Base-by-base conservation (phyloP, 345 rosid genomes). In the Arabis hirsuta region DNA sequence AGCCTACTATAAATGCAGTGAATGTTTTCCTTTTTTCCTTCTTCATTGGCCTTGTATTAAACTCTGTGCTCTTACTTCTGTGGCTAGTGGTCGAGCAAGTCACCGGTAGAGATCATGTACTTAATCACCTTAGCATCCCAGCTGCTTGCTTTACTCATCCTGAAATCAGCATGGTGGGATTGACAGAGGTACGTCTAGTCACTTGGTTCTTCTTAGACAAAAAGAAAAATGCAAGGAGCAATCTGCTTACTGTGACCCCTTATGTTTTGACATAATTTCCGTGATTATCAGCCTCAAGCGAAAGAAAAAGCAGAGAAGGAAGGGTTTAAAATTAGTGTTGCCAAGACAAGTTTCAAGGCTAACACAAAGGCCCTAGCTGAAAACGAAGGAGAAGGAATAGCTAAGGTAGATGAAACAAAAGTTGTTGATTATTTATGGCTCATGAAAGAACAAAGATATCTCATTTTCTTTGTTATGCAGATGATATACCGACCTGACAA, bases 111-210 rank as follows among this genome's bases (percentile, higher is more conserved):
- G 99, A 90, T 84, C 87, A 87, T 24, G 91, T 96, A 69, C 92
- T 92, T 51, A 96, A 90, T 81, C 98, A 92, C 85, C 82, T 86
- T 59, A 90, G 96, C 76, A 86, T 96, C 71, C 98, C 99, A 19
- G 99, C 99, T 52, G 99, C 99, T 75, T 96, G 99, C 78, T 96
- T 96, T 85, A 96, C 99, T 45, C 99, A 96, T 79, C 99, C 99
- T 62, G 98, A 96, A 78, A 92, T 96, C 82, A 96, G 99, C 58
- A 92, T 96, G 98, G 99, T 92, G 79, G 99, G 99, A 78, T 72
- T 96, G 75, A 96, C 99, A 31, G 99, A 96, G 92, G 98, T 92
- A 62, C 50, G 39, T 71, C 51, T 55, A 31, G 38, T 65, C 46
- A 12, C 51, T 52, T 39, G 4, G 39, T 55, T n/a, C 63, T 31